Base-by-base conservation (phyloP, 2,329 filamentous ascomycete genomes). In the Diaporthe sp. region DNA sequence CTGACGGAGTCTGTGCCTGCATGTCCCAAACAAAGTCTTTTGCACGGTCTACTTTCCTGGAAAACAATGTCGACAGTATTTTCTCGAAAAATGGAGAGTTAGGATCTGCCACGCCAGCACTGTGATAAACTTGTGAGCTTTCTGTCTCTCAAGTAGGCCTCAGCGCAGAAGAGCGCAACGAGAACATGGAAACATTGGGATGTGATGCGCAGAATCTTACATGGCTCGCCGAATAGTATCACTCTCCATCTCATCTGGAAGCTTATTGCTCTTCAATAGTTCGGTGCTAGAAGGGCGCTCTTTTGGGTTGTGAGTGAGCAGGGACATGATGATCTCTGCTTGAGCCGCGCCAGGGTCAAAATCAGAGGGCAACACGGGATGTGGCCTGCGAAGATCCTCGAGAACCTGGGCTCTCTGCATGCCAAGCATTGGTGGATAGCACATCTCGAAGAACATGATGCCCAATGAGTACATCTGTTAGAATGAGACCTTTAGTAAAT, bases 401-500 rank as follows among this genome's bases (percentile, higher is more conserved):
- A 98, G 87, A 5, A 92, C 90, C 71, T 88, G 85, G 2, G 90
- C 90, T 77, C 92, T 89, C 79, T 93, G 89, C 90, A 93, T 93
- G 6, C 91, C 91, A 15, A 87, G 79, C 82, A 92, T 87, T 0
- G 91, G 88, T 47, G 87, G 85, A 78, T 92, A 96, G 81, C 94
- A 97, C 97, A 99, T 99, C 84, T 99, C 97, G 79, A 98, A 98
- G 85, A 99, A 98, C 75, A 99, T 98, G 78, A 99, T 94, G 0
- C 97, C 97, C 57, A 99, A 88, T 0, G 96, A 98, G 82, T 97
- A 99, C 96, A 99, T 98, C 90, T 92, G 74, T 0, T 49, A 34
- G 25, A 28, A 60, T 15, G 7, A 5, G 9, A 0, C 10, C n/a
- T 71, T 82, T 76, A 80, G 78, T 39, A n/a, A 28, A 20, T 55